Percentiles rank a stretch among this genome's conserved stretches.
These are phyloP conservation scores for Vaucheria bursata DNA, from an alignment of 352 stramenopile genomes.

Conservation along the genomic window DNA sequence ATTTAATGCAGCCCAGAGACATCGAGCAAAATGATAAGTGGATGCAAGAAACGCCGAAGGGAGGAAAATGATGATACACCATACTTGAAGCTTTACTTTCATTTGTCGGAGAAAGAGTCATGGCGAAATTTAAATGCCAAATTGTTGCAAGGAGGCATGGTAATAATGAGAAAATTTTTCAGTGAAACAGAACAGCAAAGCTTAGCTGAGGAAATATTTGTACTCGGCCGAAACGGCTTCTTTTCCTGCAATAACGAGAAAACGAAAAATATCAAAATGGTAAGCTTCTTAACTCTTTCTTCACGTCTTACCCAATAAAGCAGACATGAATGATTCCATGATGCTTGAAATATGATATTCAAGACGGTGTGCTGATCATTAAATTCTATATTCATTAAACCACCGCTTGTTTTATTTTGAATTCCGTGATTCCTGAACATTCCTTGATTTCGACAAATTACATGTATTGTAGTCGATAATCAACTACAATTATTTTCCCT, in stretches of 20 bases:
- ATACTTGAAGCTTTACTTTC: too few relatives aligned
- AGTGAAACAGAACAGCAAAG: not conserved
- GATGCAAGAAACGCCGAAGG: too few relatives aligned
- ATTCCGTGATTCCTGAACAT: not conserved
- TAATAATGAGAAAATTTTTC: not conserved
- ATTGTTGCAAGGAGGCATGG: conserved; percentile 3
- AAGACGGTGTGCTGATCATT: not conserved
- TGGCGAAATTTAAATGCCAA: too few relatives aligned
- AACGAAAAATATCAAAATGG: conserved; percentile 42
- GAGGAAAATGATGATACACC: too few relatives aligned
- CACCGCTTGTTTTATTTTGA: not conserved
- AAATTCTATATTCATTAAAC: not conserved
- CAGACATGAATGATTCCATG: too few relatives aligned
- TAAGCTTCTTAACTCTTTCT: conserved; percentile 3
- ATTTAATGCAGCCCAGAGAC: too few relatives aligned
- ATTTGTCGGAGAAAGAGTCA: too few relatives aligned
- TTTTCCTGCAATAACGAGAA: conserved; percentile 44
- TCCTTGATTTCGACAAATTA: not conserved
- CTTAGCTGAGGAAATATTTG: not conserved
- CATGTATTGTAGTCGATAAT: not conserved
- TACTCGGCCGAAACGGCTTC: conserved; percentile 15
- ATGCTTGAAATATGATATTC: not conserved
- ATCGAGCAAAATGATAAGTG: too few relatives aligned
- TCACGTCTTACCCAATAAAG: not conserved
- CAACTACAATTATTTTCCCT: too few relatives aligned